Base-by-base conservation (phyloP, 768 basidiomycete genomes). In the Rhodotorula toruloides region DNA sequence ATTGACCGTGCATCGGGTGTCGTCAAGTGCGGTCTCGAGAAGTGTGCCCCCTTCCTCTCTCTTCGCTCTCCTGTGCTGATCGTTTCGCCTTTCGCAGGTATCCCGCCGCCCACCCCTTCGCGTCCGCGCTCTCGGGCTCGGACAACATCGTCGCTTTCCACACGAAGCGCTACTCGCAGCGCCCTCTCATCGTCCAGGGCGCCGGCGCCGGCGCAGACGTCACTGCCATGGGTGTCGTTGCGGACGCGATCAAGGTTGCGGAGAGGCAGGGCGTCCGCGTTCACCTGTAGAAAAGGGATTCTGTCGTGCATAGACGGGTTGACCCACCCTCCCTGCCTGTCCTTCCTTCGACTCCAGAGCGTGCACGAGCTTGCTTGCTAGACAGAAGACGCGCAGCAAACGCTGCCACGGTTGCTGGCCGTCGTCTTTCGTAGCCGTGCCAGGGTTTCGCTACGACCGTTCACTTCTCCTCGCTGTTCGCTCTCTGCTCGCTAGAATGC, bases 91-190 rank as follows among this genome's bases (percentile, higher is more conserved):
- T 42, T 0, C 29, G 27, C 68, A 97, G 93, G 77, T 99, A 98
- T 77, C 84, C 91, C 9, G 82, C 80, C 32, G 84, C 86, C 22
- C 96, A 99, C 77, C 88, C 96, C 3, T 98, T 99, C 75, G 93
- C 93, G 7, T 94, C 94, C 1, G 89, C 93, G 3, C 84, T 99
- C 21, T 89, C 91, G 29, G 96, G 94, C 1, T 91, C 91, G 22
- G 96, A 99, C 78, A 98, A 98, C 77, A 97, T 99, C 76, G 84
- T 99, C 76, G 89, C 96, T 82, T 97, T 98, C 84, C 88, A 91
- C 76, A 97, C 94, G 0, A 86, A 89, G 74, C 82, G 96, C 47
- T 99, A 99, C 76, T 86, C 87, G 5, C 83, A 86, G 13, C 80
- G 91, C 47, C 94, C 96, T 29, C 80, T 99, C 61, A 90, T 98